Base-by-base conservation (phyloP, 257 asterid genomes). In the Przewalskia tangutica region DNA sequence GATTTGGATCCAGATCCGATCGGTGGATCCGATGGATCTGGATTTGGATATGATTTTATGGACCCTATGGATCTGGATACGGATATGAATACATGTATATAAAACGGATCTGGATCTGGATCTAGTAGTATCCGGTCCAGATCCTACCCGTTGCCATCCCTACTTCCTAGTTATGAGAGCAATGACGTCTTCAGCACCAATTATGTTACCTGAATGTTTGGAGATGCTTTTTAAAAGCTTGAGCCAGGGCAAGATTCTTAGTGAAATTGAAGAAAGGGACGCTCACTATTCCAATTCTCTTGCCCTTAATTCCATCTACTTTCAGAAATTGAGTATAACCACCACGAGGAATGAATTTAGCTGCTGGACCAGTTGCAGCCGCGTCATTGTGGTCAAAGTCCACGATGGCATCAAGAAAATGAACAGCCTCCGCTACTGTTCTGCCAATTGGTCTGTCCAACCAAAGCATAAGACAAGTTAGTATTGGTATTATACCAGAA, bases 361-460 rank as follows among this genome's bases (percentile, higher is more conserved):
- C 84, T 10, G 89, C 89, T 38, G 53, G 62, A 65, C 20, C 54
- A 13, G 93, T 88, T 36, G 88, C 86, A 32, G 40, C 59, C 8
- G 83, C 89, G 17, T 88, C 93, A 8, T 86, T 59, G 38, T 51
- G 71, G 76, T 90, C 93, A 32, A 53, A 90, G 62, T 91, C 91
- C 20, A 84, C 89, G n/a, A 88, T 87, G 13, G 83, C 89, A 83
- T 90, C 90, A 68, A 90, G 93, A 78, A 88, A 89, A 81, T 84
- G 56, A 44, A 87, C 91, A 1, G 91, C 89, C 12, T 90, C 93
- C 34, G 89, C 60, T 7, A 90, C 88, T 11, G 89, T 88, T 87
- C 91, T 87, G 63, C 89, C 86, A 23, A 90, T 83, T 12, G 91
- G 91, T 80, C 93, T 88, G 75, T 73, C 7, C n/a, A 82, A 80